Conservation (phyloP, 2,329 filamentous ascomycete genomes). For the Tolypocladium endophyticum region DNA sequence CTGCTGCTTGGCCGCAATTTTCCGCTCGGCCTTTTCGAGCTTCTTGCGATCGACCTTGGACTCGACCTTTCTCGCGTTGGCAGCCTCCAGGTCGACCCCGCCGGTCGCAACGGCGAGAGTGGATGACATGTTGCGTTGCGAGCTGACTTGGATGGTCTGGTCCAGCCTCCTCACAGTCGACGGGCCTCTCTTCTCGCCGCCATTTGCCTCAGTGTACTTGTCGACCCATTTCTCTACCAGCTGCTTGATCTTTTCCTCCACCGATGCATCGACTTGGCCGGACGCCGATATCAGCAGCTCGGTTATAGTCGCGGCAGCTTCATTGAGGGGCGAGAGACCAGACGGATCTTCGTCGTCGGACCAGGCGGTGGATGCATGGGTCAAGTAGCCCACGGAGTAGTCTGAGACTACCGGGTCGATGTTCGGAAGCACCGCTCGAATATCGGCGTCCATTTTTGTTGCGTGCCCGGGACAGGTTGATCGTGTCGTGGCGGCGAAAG, state of each 20-base stretch:
- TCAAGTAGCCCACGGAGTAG: slow-evolving; percentile 89
- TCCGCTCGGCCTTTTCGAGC: slow-evolving; percentile 94
- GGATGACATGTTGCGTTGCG: slow-evolving; percentile 91
- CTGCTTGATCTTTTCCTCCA: slow-evolving; percentile 68
- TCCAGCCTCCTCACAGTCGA: slow-evolving; percentile 77
- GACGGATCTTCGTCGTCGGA: slow-evolving; percentile 60
- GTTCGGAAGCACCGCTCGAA: slow-evolving; percentile 71
- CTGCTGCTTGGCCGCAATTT: slow-evolving; percentile 96
- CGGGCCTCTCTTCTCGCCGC: slow-evolving; percentile 59
- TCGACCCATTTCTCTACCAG: slow-evolving; percentile 86
- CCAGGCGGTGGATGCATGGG: slow-evolving; percentile 81
- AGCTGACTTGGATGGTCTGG: slow-evolving; percentile 87
- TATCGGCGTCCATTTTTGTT: slow-evolving; percentile 69
- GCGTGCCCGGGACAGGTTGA: background rate
- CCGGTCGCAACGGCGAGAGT: slow-evolving; percentile 80
- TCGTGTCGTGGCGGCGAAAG: background rate
- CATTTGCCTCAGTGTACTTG: slow-evolving; percentile 66
- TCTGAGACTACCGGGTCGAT: slow-evolving; percentile 84
- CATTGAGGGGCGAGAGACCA: slow-evolving; percentile 64
- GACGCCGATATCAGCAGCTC: slow-evolving; percentile 89
- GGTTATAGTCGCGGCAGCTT: slow-evolving; percentile 77
- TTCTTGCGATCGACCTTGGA: slow-evolving; percentile 98
- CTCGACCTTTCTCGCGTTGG: slow-evolving; percentile 87
- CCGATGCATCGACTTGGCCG: slow-evolving; percentile 60
- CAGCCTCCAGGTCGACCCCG: slow-evolving; percentile 85